These are phyloP conservation scores for Durio zibethinus DNA, from an alignment of 345 rosid genomes.

Conservation along the genomic window DNA sequence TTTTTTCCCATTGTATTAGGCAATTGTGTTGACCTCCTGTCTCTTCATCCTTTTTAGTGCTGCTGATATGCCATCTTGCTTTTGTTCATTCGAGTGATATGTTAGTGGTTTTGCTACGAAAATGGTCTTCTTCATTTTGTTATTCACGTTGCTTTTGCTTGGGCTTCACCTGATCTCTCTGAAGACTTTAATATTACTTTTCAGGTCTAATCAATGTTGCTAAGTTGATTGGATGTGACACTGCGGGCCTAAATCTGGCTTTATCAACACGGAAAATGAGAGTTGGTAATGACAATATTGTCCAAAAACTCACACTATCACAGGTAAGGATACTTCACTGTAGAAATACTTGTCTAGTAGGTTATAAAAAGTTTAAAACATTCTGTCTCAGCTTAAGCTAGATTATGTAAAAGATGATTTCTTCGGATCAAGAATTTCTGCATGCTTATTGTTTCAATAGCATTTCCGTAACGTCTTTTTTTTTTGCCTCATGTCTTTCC, in stretches of 20 bases:
- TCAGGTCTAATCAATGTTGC: conserved; percentile 77
- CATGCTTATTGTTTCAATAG: neutral
- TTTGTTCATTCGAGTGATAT: neutral
- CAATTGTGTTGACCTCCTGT: neutral
- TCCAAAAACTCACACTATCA: conserved; percentile 76
- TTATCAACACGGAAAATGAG: conserved; percentile 89
- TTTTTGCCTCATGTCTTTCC: neutral
- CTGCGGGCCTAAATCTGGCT: conserved; percentile 62
- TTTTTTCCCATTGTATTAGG: neutral
- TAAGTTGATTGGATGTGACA: conserved; percentile 73
- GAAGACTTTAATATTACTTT: conserved; percentile 16
- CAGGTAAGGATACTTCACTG: conserved; percentile 53
- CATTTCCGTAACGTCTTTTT: neutral
- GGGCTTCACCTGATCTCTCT: neutral
- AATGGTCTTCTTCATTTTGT: neutral
- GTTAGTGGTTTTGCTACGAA: neutral
- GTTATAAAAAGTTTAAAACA: neutral
- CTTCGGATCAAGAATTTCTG: neutral
- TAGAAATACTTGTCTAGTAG: neutral
- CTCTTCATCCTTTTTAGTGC: neutral
- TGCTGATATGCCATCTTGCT: neutral
- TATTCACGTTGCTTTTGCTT: conserved; percentile 2
- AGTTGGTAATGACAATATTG: conserved; percentile 86
- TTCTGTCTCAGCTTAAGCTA: neutral
- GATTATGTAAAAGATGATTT: neutral